Evolutionary conservation across 2,329 filamentous ascomycete genomes (phyloP).

Genomic region (Plenodomus tracheiphilus): DNA sequence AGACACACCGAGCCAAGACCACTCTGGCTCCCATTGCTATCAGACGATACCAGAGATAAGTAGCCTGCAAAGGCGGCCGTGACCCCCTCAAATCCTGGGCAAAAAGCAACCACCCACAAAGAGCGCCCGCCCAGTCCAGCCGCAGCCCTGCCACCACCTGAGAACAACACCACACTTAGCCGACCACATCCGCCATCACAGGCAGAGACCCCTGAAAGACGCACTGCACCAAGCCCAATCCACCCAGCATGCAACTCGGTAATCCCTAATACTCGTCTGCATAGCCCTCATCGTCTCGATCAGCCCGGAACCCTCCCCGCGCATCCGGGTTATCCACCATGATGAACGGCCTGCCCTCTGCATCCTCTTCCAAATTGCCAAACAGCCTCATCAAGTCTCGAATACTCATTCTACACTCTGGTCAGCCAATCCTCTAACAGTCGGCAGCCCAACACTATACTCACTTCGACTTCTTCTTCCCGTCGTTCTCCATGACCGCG

Average conservation of each 20-base stretch:
- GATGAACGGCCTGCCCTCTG: constrained; percentile 47
- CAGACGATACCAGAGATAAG: no score
- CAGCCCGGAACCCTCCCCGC: constrained; percentile 34
- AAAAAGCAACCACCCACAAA: background rate
- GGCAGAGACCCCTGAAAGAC: no score
- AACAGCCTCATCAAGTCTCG: constrained; percentile 53
- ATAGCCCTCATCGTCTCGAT: constrained; percentile 38
- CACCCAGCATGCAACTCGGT: background rate
- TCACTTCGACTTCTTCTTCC: constrained; percentile 33
- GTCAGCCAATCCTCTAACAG: constrained; percentile 3
- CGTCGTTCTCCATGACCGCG: constrained; percentile 48
- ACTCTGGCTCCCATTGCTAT: background rate
- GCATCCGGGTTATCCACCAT: constrained; percentile 41
- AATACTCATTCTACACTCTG: constrained; percentile 30
- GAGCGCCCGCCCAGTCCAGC: no score
- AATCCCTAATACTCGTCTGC: constrained; percentile 28
- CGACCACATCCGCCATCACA: no score
- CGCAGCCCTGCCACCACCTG: no score
- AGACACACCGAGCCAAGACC: background rate
- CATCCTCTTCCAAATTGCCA: constrained; percentile 46
- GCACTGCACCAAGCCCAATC: background rate
- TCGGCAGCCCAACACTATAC: background rate
- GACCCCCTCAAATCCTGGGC: no score
- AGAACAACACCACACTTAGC: no score
- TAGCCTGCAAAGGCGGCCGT: no score